A percentile compares a stretch with the other conserved stretches of the same genome.
Evolutionary conservation across 2,329 filamentous ascomycete species (phyloP).

Genomic region (Xylariaceae sp.): DNA sequence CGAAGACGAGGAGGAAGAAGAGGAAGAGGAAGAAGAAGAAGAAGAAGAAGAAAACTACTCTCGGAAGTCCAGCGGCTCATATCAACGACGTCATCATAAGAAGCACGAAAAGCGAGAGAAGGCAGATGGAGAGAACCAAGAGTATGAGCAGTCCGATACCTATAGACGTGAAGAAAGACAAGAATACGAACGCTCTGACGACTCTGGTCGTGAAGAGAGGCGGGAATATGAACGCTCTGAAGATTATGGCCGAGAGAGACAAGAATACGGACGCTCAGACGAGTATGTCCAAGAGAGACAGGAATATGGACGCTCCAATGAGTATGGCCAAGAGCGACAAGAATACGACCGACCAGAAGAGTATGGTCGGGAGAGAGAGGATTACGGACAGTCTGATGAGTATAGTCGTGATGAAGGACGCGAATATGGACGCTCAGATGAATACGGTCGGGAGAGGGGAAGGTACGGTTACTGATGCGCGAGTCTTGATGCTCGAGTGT

Average conservation of each 20-base stretch:
- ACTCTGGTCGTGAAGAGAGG: conserved; percentile 17
- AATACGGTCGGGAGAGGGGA: conserved; percentile 3
- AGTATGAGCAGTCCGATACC: conserved; percentile 21
- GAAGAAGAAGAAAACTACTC: conserved; percentile 51
- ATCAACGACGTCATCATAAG: conserved; percentile 24
- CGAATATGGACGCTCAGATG: conserved; percentile 16
- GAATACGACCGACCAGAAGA: conserved; percentile 12
- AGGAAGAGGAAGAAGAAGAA: conserved; percentile 49
- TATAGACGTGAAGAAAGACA: conserved; percentile 8
- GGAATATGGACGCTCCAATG: conserved; percentile 20
- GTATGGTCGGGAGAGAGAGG: background rate
- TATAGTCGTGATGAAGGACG: conserved; percentile 16
- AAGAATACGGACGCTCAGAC: conserved; percentile 16
- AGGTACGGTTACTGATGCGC: too few relatives aligned
- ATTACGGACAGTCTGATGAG: background rate
- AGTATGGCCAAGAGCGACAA: conserved; percentile 11
- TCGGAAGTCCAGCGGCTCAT: conserved; percentile 24
- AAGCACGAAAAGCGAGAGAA: conserved; percentile 24
- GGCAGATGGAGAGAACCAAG: conserved; percentile 11
- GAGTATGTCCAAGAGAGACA: conserved; percentile 5
- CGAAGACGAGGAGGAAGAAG: conserved; percentile 46
- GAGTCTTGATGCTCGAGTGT: too few relatives aligned
- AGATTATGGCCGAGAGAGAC: conserved; percentile 5
- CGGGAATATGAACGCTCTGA: conserved; percentile 17
- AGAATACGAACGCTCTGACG: conserved; percentile 13